These are phyloP conservation scores for Candida boidinii DNA, from an alignment of 805 yeast species.

Conservation along the genomic window DNA sequence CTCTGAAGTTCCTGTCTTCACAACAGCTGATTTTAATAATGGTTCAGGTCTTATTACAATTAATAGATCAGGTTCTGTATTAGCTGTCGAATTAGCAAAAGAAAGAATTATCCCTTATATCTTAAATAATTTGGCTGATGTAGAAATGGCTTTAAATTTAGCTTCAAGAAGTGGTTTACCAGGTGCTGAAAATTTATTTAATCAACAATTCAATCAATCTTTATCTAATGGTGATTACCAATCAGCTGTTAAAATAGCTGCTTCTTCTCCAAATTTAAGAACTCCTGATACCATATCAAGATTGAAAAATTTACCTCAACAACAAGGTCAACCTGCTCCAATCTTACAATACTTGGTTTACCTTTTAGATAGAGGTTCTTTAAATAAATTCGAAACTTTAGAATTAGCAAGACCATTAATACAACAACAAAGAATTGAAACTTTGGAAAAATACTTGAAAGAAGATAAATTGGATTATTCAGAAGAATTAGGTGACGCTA, in stretches of 20 bases:
- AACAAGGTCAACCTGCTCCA: conserved; percentile 93
- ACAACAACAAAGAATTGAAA: conserved; percentile 88
- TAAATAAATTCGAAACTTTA: conserved; percentile 87
- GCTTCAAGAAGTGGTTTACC: conserved; percentile 95
- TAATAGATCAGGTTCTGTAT: conserved; percentile 91
- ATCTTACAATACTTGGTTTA: conserved; percentile 88
- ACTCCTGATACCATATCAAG: conserved; percentile 91
- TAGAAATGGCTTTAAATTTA: conserved; percentile 74
- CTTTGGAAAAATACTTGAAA: conserved; percentile 92
- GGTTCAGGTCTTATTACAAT: conserved; percentile 84
- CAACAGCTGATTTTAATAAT: conserved; percentile 66
- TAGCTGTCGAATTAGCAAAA: conserved; percentile 82
- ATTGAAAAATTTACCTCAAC: conserved; percentile 81
- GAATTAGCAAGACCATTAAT: conserved; percentile 93
- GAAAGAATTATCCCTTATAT: conserved; percentile 85
- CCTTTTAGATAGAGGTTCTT: conserved; percentile 82
- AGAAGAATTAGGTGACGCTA: conserved; percentile 97
- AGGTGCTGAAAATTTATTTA: conserved; percentile 90
- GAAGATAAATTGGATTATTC: conserved; percentile 91
- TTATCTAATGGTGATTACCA: conserved; percentile 80
- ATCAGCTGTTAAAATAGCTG: conserved; percentile 95
- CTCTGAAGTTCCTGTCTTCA: conserved; percentile 91
- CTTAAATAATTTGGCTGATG: conserved; percentile 76
- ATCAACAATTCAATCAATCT: conserved; percentile 83
- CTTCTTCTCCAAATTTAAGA: conserved; percentile 86